Conservation (phyloP, 352 stramenopile species). For the Aphanomyces cochlioides region DNA sequence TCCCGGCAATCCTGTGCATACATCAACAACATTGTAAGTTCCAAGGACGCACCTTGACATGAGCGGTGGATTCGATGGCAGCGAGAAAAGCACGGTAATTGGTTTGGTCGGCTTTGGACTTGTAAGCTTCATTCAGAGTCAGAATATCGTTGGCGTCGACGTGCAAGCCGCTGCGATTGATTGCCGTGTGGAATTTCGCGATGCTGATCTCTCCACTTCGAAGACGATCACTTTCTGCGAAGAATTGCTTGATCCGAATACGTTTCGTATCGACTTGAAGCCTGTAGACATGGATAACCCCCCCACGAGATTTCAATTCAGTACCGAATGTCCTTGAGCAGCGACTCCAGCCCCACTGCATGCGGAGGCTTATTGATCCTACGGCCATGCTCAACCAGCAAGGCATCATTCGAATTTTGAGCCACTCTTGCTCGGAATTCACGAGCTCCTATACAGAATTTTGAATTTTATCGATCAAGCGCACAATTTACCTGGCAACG, state of each 20-base stretch:
- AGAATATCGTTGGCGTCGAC: slow-evolving; percentile 59
- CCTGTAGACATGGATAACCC: neutral
- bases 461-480: no score
- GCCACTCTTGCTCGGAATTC: slow-evolving; percentile 10
- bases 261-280: slow-evolving; percentile 60
- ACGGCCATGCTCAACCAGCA: neutral
- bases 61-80: slow-evolving; percentile 40
- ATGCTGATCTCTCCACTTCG: slow-evolving; percentile 75
- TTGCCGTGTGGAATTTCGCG: slow-evolving; percentile 79
- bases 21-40: neutral
- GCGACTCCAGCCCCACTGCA: slow-evolving; percentile 33
- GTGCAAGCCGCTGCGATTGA: slow-evolving; percentile 74
- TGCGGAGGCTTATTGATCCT: slow-evolving; percentile 2
- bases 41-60: slow-evolving; percentile 5
- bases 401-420: neutral
- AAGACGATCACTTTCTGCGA: slow-evolving; percentile 74
- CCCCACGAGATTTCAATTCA: neutral
- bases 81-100: slow-evolving; percentile 72
- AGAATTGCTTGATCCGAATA: slow-evolving; percentile 80
- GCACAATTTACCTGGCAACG: slow-evolving; percentile 29
- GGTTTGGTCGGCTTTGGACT: slow-evolving; percentile 68
- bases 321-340: slow-evolving; percentile 55
- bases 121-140: slow-evolving; percentile 61
- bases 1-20: slow-evolving; percentile 8
- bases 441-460: neutral